A percentile compares a stretch with the other conserved stretches of the same genome.
These are phyloP conservation scores for Candida cerambycidarum DNA, from an alignment of 805 yeast species.

Conservation along the genomic window DNA sequence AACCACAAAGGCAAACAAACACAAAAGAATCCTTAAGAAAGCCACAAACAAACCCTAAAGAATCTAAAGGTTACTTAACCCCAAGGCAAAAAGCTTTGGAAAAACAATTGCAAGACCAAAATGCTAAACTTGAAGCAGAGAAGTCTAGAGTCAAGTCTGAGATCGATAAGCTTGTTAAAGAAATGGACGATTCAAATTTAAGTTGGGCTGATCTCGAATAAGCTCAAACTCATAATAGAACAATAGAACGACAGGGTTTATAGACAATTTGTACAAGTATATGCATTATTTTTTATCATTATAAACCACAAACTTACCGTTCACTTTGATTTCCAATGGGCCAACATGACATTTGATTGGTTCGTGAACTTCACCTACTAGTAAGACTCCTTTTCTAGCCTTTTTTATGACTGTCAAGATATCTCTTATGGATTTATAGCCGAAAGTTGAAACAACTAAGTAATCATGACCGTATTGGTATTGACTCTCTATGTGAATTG, in stretches of 20 bases:
- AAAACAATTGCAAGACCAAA: constrained; percentile 6
- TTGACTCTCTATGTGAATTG: not conserved
- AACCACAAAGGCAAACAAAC: too few relatives aligned
- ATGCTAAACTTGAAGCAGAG: constrained; percentile 11
- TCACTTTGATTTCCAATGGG: constrained; percentile 2
- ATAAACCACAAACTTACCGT: constrained; percentile 1
- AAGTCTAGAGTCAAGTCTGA: constrained; percentile 11
- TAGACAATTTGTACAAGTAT: too few relatives aligned
- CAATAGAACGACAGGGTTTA: too few relatives aligned
- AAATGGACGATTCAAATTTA: constrained; percentile 15
- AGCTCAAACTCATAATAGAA: too few relatives aligned
- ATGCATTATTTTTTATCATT: constrained; percentile 3
- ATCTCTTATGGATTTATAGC: constrained; percentile 8
- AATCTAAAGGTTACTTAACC: constrained; percentile 4
- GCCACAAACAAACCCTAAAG: constrained; percentile 3
- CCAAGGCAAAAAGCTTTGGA: constrained; percentile 11
- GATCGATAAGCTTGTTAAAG: constrained; percentile 14
- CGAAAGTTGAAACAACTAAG: constrained; percentile 12
- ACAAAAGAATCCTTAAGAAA: not conserved
- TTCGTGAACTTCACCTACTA: constrained; percentile 10
- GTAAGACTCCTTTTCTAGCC: constrained; percentile 7
- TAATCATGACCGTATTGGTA: constrained; percentile 9
- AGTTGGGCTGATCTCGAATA: constrained; percentile 18
- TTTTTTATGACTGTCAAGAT: constrained; percentile 10
- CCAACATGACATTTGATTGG: not conserved